Evolutionary conservation across 2,329 filamentous ascomycete genomes (phyloP), one percentile per base, ranked within the genome.

Genomic region (Apiospora arundinis): DNA sequence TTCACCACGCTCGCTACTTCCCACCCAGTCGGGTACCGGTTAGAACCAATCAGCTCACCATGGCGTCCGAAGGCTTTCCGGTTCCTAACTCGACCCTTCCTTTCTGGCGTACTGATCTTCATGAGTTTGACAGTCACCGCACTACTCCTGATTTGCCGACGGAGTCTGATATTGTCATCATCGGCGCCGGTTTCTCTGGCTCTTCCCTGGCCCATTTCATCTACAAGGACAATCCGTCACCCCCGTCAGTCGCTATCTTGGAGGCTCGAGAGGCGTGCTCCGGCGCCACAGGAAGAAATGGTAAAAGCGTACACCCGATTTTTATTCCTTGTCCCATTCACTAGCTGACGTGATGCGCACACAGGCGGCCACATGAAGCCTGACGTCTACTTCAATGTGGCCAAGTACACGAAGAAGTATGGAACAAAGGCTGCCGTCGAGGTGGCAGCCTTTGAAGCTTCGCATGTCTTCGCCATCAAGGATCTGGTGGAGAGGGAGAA

Each of bases 61-160:
- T 69, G 67, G 48, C 67, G 37, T 21, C 52, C n/a, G 65, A 66
- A 5, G 40, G 44, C 23, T 75, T 75, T 40, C 78, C 77, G 52
- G 78, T 78, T 16, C 71, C 77, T 8, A 74, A 77, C 72, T 68
- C 85, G 1, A 85, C 82, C 6, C 74, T 80, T 32, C 87, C 86
- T 0, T 89, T 88, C 80, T 89, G 87, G 87, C 85, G 88, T 72
- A 85, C 81, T 68, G 83, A 88, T 76, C 86, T 86, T 2, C 86
- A 85, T 46, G 77, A 83, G 73, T 81, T 90, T 1, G 80, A 85
- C 21, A 85, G 83, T 46, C 86, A 89, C 75, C 83, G 85, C 23
- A 86, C 85, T 5, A 89, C 87, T 1, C 74, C 81, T 21, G 78
- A 84, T 11, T 79, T 89, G 8, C 87, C 87, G 2, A 73, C 80